phyloP scores from a whole-genome alignment of 75 land plant genomes.

The Picea glauca region DNA sequence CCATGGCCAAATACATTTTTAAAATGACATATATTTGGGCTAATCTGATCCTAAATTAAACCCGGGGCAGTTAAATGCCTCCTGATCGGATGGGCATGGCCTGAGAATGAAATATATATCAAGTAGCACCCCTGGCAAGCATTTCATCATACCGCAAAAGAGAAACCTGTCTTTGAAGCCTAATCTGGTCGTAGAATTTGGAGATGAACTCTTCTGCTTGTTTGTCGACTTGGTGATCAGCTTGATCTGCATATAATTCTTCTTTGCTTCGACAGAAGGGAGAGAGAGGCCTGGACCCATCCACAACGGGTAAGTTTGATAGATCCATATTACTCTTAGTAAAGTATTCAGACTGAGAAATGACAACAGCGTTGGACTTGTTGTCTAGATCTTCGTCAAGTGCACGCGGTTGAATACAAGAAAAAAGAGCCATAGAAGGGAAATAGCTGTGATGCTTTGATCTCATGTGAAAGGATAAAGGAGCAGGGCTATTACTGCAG shows the following conservation, averaged over 20 bases:
- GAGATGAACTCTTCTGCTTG: conserved; percentile 62
- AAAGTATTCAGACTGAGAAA: conserved; percentile 1
- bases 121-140: conserved; percentile 13
- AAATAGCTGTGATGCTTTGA: conserved; percentile 2
- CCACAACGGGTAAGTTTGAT: background rate
- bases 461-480: background rate
- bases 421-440: background rate
- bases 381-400: background rate
- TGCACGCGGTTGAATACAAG: conserved; percentile 7
- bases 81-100: too few relatives aligned
- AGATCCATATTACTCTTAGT: background rate
- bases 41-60: too few relatives aligned
- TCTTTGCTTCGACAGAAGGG: conserved; percentile 14
- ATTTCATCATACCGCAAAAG: conserved; percentile 33
- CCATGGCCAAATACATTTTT: too few relatives aligned
- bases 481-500: conserved; percentile 34
- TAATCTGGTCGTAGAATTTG: conserved; percentile 53
- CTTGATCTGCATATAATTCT: background rate
- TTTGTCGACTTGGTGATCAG: conserved; percentile 36
- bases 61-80: too few relatives aligned
- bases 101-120: background rate
- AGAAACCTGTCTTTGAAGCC: conserved; percentile 51
- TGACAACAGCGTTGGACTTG: background rate
- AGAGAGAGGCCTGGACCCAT: background rate
- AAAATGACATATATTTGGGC: too few relatives aligned